These are phyloP conservation scores for Hydnomerulius pinastri DNA, from an alignment of 768 basidiomycete species.

Conservation along the genomic window DNA sequence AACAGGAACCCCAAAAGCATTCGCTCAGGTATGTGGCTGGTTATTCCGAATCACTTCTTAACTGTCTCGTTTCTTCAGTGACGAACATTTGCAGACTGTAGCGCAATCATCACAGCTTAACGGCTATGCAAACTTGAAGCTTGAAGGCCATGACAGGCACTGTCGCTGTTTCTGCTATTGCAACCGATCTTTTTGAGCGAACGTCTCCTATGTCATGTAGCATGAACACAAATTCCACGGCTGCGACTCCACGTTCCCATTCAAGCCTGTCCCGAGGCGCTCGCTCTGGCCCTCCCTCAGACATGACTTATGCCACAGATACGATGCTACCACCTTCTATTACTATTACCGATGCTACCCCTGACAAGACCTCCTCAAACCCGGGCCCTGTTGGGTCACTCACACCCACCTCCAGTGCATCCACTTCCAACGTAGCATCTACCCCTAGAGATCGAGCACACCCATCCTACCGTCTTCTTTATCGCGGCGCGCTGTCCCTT, in stretches of 20 bases:
- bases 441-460: conserved; percentile 8
- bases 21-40: no score
- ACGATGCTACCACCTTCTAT: not conserved
- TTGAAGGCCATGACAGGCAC: no score
- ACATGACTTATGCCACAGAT: not conserved
- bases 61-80: no score
- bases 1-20: no score
- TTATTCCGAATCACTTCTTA: no score
- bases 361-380: conserved; percentile 9
- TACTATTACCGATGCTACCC: conserved; percentile 22
- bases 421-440: not conserved
- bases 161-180: no score
- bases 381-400: not conserved
- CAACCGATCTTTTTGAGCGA: no score
- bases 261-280: not conserved
- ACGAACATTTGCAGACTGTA: no score
- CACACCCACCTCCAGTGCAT: conserved; percentile 2
- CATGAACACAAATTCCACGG: no score
- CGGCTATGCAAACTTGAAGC: no score
- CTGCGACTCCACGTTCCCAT: not conserved
- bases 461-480: conserved; percentile 54
- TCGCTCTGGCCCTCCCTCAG: not conserved
- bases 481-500: conserved; percentile 72
- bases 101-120: no score
- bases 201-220: no score